Percentiles rank a stretch among this genome's conserved stretches.
Evolutionary conservation across 2,329 filamentous ascomycete genomes (phyloP).

Genomic region (Cucurbitaria berberidis): DNA sequence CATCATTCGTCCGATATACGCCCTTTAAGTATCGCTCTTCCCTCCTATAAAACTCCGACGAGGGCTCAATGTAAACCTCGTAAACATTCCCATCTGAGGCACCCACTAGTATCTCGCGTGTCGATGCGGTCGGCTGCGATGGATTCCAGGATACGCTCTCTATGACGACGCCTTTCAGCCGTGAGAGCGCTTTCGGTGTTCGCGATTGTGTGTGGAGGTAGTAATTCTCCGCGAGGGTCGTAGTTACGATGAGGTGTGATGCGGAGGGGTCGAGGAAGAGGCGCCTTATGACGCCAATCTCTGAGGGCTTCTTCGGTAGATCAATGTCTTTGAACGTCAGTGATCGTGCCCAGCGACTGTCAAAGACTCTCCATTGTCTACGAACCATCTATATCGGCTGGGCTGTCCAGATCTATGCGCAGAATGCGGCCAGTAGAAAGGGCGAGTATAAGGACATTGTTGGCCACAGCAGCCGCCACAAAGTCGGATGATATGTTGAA

Average conservation of each 20-base stretch:
- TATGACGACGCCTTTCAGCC: constrained; percentile 84
- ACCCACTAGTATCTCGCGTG: constrained; percentile 89
- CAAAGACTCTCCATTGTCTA: constrained; percentile 7
- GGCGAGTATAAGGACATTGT: constrained; percentile 93
- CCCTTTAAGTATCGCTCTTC: constrained; percentile 91
- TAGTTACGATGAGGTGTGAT: constrained; percentile 90
- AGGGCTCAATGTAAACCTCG: constrained; percentile 92
- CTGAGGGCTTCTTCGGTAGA: constrained; percentile 88
- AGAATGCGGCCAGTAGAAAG: constrained; percentile 91
- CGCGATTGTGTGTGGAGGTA: constrained; percentile 96
- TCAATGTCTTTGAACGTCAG: constrained; percentile 76
- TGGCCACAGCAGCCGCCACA: constrained; percentile 93
- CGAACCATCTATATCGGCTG: constrained; percentile 84
- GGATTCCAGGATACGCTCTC: constrained; percentile 96
- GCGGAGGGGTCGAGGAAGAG: constrained; percentile 98
- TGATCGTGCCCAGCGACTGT: neutral
- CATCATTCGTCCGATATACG: constrained; percentile 82
- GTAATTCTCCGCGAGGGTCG: constrained; percentile 91
- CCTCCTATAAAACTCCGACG: constrained; percentile 91
- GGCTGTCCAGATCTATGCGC: constrained; percentile 90
- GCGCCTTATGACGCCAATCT: constrained; percentile 89
- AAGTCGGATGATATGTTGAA: constrained; percentile 96
- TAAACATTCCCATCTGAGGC: constrained; percentile 94
- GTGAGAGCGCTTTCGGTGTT: constrained; percentile 79
- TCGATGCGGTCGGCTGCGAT: constrained; percentile 88